These are phyloP conservation scores for Sarcodon aspratus DNA, from an alignment of 768 basidiomycete species.

Conservation along the genomic window DNA sequence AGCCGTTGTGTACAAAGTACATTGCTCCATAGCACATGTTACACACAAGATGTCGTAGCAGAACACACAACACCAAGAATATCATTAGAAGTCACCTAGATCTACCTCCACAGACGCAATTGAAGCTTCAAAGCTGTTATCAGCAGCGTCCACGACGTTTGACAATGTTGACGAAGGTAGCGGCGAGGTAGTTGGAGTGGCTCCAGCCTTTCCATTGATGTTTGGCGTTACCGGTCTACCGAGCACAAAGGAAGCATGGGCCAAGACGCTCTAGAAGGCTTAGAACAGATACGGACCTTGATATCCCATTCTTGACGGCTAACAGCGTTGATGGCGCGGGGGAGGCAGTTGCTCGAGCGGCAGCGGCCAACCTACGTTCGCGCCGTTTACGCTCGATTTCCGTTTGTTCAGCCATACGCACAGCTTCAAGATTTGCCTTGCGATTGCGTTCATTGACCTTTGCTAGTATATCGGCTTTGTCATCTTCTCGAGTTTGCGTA, in stretches of 20 bases:
- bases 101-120: constrained; percentile 65
- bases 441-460: constrained; percentile 87
- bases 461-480: constrained; percentile 42
- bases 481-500: constrained; percentile 2
- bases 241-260: constrained; percentile 13
- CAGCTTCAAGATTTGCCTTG: constrained; percentile 70
- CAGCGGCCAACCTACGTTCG: constrained; percentile 47
- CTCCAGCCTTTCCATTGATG: constrained; percentile 15
- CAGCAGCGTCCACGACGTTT: constrained; percentile 18
- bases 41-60: no score
- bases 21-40: no score
- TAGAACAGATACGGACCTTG: constrained; percentile 40
- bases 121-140: constrained; percentile 40
- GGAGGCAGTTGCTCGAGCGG: constrained; percentile 21
- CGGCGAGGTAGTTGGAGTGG: constrained; percentile 25
- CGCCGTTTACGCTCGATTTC: constrained; percentile 60
- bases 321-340: constrained; percentile 31
- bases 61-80: not conserved
- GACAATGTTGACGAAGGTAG: constrained; percentile 10
- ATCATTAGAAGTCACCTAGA: constrained; percentile 60
- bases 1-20: no score
- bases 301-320: constrained; percentile 48
- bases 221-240: constrained; percentile 30
- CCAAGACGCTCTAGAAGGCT: constrained; percentile 2
- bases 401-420: constrained; percentile 63